These are phyloP conservation scores for Hericium alpestre DNA, from an alignment of 768 basidiomycete genomes.

Conservation along the genomic window DNA sequence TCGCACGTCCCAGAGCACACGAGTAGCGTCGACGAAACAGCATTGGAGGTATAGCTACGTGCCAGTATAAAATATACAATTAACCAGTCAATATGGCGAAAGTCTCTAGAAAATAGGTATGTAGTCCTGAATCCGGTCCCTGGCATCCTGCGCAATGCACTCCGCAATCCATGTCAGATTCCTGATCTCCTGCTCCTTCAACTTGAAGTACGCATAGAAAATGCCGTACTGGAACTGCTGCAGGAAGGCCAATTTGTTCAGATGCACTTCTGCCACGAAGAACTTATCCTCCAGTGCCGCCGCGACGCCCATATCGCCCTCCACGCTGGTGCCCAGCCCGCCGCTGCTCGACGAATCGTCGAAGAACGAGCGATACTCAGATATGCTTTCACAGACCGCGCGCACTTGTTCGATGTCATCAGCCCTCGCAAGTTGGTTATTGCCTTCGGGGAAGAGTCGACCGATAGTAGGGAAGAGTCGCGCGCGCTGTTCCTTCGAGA, in stretches of 20 bases:
- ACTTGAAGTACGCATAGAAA: slow-evolving; percentile 85
- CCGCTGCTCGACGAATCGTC: slow-evolving; percentile 34
- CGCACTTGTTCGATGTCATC: slow-evolving; percentile 94
- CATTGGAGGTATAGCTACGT: too few species aligned
- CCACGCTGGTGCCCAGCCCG: slow-evolving; percentile 22
- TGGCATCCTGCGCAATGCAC: slow-evolving; percentile 94
- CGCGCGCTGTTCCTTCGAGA: slow-evolving; percentile 90
- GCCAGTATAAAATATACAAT: not conserved
- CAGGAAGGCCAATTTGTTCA: slow-evolving; percentile 91
- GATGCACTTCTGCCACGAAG: slow-evolving; percentile 84
- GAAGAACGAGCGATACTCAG: slow-evolving; percentile 90
- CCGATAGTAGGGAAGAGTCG: slow-evolving; percentile 92
- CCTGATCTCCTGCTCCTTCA: slow-evolving; percentile 86
- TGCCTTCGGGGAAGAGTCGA: slow-evolving; percentile 88
- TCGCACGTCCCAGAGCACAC: too few species aligned
- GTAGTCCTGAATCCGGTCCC: slow-evolving; percentile 90
- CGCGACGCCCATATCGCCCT: slow-evolving; percentile 26
- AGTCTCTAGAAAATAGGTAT: slow-evolving; percentile 72
- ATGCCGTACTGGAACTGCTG: slow-evolving; percentile 95
- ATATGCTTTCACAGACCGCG: slow-evolving; percentile 72
- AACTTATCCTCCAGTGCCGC: slow-evolving; percentile 87
- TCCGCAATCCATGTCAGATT: slow-evolving; percentile 93
- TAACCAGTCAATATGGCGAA: not conserved
- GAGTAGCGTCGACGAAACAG: too few species aligned
- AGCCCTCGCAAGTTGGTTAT: slow-evolving; percentile 85